Conservation (phyloP, 1,284 basidiomycete genomes). For the Vanrija pseudolonga region DNA sequence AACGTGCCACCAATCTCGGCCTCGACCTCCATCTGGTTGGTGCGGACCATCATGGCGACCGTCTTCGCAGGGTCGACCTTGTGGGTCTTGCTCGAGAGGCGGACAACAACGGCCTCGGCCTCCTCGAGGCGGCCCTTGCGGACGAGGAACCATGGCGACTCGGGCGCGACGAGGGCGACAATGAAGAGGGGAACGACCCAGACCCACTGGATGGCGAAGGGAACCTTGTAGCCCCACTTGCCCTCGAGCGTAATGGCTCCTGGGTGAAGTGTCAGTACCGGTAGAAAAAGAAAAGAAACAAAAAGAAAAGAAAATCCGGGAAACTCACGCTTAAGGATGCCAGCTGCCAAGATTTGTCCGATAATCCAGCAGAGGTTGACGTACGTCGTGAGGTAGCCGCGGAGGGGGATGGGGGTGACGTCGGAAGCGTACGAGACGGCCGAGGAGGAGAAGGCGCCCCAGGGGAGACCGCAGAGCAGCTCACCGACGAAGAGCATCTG, state of each 20-base stretch:
- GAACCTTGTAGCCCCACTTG: constrained; percentile 42
- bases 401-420: constrained; percentile 40
- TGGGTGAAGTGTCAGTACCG: too few species aligned
- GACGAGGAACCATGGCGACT: constrained; percentile 39
- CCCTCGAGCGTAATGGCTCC: neutral
- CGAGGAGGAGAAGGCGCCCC: constrained; percentile 41
- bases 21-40: constrained; percentile 34
- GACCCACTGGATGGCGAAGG: constrained; percentile 45
- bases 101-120: constrained; percentile 18
- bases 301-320: constrained; percentile 32
- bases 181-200: constrained; percentile 35
- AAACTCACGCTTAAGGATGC: constrained; percentile 29
- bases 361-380: constrained; percentile 47
- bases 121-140: constrained; percentile 26
- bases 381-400: constrained; percentile 43
- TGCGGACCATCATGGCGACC: constrained; percentile 46
- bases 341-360: constrained; percentile 30
- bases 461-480: constrained; percentile 31
- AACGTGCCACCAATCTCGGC: constrained; percentile 24
- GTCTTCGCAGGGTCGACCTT: constrained; percentile 27
- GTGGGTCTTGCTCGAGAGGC: constrained; percentile 18
- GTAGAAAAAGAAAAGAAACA: constrained; percentile 42
- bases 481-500: constrained; percentile 21
- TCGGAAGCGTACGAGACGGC: constrained; percentile 44
- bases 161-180: constrained; percentile 22